Evolutionary conservation across 139 green algal species (phyloP).

Genomic region (Closterium sp.): DNA sequence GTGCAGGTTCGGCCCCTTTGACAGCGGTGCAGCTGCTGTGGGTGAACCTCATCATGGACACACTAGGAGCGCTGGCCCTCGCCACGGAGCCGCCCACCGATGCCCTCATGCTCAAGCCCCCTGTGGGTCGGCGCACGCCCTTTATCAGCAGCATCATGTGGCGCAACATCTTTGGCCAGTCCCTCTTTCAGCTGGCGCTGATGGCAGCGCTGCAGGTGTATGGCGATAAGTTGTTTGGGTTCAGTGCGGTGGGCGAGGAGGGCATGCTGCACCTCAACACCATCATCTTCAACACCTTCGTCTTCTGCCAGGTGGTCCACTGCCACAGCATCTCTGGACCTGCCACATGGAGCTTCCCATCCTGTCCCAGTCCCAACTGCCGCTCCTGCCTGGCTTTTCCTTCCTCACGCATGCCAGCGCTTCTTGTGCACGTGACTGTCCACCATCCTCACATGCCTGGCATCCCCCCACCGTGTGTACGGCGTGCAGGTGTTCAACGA

Average conservation of each 20-base stretch:
- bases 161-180: slow-evolving; percentile 84
- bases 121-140: slow-evolving; percentile 77
- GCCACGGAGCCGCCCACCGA: slow-evolving; percentile 86
- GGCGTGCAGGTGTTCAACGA: slow-evolving; percentile 78
- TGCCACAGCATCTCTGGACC: too few relatives aligned
- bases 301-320: slow-evolving; percentile 73
- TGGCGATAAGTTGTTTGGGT: slow-evolving; percentile 1
- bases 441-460: neutral
- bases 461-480: neutral
- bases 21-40: slow-evolving; percentile 80
- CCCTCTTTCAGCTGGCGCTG: slow-evolving; percentile 81
- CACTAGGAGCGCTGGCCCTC: slow-evolving; percentile 77
- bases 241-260: neutral
- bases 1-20: slow-evolving; percentile 15
- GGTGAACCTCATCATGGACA: slow-evolving; percentile 99
- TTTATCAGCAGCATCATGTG: slow-evolving; percentile 91
- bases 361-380: neutral
- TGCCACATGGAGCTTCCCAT: neutral
- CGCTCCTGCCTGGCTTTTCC: neutral
- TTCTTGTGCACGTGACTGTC: neutral
- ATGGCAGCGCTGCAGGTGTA: slow-evolving; percentile 72
- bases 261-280: slow-evolving; percentile 47
- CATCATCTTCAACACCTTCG: slow-evolving; percentile 95
- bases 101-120: slow-evolving; percentile 77
- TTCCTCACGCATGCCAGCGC: neutral